These are phyloP conservation scores for Talaromyces borbonicus DNA, from an alignment of 495 filamentous ascomycete genomes.

Conservation along the genomic window DNA sequence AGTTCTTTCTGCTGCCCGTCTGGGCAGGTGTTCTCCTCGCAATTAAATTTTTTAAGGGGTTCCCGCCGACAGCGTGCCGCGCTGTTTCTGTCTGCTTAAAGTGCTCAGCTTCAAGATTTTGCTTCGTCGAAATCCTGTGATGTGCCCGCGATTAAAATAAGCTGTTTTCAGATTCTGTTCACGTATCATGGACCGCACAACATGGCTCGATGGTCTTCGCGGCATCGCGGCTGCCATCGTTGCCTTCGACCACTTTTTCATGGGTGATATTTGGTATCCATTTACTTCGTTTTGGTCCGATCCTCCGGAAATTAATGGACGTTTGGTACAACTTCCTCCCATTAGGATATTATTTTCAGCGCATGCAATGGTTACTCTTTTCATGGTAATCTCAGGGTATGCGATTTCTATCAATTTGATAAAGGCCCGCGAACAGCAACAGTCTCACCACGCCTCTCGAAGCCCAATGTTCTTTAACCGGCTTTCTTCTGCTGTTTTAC, in stretches of 20 bases:
- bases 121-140: too few species aligned
- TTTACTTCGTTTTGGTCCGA: conserved; percentile 15
- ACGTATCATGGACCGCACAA: conserved; percentile 14
- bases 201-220: conserved; percentile 21
- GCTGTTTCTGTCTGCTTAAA: too few species aligned
- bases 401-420: conserved; percentile 17
- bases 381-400: conserved; percentile 20
- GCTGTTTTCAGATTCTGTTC: not conserved
- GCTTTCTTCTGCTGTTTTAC: conserved; percentile 16
- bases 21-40: too few species aligned
- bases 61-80: too few species aligned
- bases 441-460: not conserved
- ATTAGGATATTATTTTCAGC: conserved; percentile 16
- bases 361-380: conserved; percentile 16
- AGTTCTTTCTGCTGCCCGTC: too few species aligned
- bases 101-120: too few species aligned
- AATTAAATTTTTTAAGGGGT: too few species aligned
- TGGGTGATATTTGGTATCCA: conserved; percentile 9
- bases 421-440: conserved; percentile 6
- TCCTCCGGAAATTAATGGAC: conserved; percentile 14
- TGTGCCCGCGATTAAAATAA: not conserved
- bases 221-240: conserved; percentile 17
- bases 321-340: conserved; percentile 16
- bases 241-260: conserved; percentile 13
- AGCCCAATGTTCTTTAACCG: conserved; percentile 10